Percentiles rank a stretch among this genome's conserved stretches.
phyloP scores from a whole-genome alignment of 352 stramenopile genomes.

The Globisporangium spinosum region DNA sequence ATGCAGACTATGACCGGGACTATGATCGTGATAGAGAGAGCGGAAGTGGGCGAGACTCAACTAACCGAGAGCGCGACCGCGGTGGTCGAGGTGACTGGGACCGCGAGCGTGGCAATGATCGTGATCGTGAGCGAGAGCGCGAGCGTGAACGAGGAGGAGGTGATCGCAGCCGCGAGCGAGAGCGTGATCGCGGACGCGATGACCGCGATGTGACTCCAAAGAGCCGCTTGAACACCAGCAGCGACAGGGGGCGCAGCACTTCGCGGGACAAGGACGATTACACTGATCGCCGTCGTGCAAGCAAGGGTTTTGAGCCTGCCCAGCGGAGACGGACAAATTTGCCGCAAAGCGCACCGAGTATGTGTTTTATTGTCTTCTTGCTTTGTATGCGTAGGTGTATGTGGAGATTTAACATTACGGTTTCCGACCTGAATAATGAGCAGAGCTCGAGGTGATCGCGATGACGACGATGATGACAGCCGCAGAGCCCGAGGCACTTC shows the following conservation, averaged over 20 bases:
- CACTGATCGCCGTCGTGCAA: constrained; percentile 26
- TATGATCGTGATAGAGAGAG: constrained; percentile 26
- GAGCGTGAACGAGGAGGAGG: constrained; percentile 27
- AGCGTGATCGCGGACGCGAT: constrained; percentile 24
- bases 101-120: constrained; percentile 24
- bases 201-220: constrained; percentile 32
- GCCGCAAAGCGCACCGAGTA: constrained; percentile 32
- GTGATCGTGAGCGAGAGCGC: constrained; percentile 35
- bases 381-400: not conserved
- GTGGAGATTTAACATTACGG: not conserved
- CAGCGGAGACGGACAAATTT: constrained; percentile 24
- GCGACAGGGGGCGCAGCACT: constrained; percentile 22
- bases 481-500: constrained; percentile 26
- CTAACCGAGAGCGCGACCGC: constrained; percentile 16
- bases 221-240: constrained; percentile 31
- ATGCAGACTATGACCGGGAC: constrained; percentile 17
- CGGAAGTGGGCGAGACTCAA: constrained; percentile 2
- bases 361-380: constrained; percentile 4
- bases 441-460: constrained; percentile 31
- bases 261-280: constrained; percentile 29
- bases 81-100: constrained; percentile 21
- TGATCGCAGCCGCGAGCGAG: constrained; percentile 29
- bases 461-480: constrained; percentile 58
- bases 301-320: constrained; percentile 45
- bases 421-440: not conserved